Base-by-base conservation (phyloP, 371 early-diverging fungal species). In the Saksenaea vasiformis region DNA sequence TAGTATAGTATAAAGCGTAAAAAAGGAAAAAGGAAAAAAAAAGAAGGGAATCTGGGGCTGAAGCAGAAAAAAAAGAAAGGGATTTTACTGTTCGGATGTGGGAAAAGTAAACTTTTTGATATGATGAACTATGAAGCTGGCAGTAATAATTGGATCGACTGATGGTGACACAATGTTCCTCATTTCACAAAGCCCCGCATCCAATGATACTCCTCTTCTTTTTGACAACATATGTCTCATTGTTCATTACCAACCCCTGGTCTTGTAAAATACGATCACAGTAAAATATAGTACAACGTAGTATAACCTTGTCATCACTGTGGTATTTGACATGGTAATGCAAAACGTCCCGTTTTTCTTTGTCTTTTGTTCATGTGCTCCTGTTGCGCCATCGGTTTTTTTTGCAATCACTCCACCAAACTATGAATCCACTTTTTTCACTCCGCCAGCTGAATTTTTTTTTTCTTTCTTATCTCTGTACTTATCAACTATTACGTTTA, bases 1-100 rank as follows among this genome's bases (percentile, higher is more conserved):
- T 66, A 27, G 31, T 57, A 60, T 55, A 47, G 60, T 36, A 5
- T 60, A 60, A 60, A 51, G 47, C 39, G 54, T 27, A 41, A 27
- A 56, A 51, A 22, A n/a, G 13, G 58, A 44, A 13, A 14, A 37
- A 35, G 34, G 31, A 55, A 27, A 43, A 24, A 41, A 41, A 27
- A 37, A 35, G 36, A 54, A 27, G 31, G 44, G 51, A 61, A 51
- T 54, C 36, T 24, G 13, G 19, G 59, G n/a, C 5, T 35, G 27
- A 54, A 24, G 34, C 2, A 11, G 17, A 31, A 43, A 28, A 36
- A 62, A 64, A 64, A 57, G 17, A 54, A 41, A 47, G 22, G 22
- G 19, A 9, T 47, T 47, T 47, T 47, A 10, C 22, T 5, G 10
- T 47, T 10, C n/a, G 11, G 39, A 39, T 39, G 51, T 41, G 26